Percentiles rank a stretch among this genome's conserved stretches.
Conservation (phyloP, 179 eudicot species). For the Silene coronaria region DNA sequence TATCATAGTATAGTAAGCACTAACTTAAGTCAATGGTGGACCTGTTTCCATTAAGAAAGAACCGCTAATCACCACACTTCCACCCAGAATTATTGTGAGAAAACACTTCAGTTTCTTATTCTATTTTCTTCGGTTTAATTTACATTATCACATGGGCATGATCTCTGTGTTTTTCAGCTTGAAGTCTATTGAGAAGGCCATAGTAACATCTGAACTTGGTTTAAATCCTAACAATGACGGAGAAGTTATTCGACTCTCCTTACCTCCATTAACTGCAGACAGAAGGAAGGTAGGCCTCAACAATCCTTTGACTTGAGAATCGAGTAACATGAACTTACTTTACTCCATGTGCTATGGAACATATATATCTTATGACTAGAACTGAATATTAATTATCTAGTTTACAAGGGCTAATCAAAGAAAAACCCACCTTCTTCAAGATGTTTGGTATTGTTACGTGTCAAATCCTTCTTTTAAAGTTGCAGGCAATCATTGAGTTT, state of each 20-base stretch:
- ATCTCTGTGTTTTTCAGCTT: slow-evolving; percentile 44
- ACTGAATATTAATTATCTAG: background rate
- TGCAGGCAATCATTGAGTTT: too few species aligned
- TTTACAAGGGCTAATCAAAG: background rate
- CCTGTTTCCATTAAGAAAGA: background rate
- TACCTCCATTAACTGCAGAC: slow-evolving; percentile 84
- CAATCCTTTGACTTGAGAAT: slow-evolving; percentile 10
- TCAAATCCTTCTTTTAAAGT: background rate
- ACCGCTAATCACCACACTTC: background rate
- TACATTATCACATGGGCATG: slow-evolving; percentile 13
- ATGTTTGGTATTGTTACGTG: background rate
- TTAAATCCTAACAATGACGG: slow-evolving; percentile 89
- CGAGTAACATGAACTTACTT: background rate
- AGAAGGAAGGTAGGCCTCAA: slow-evolving; percentile 72
- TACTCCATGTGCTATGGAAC: background rate
- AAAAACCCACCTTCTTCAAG: background rate
- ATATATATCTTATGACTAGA: background rate
- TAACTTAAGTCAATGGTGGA: background rate
- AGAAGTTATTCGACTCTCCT: slow-evolving; percentile 72
- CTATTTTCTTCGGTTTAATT: background rate
- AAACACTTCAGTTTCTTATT: background rate
- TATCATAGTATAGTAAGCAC: background rate
- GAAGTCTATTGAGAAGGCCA: slow-evolving; percentile 90
- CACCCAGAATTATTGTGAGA: background rate
- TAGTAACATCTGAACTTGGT: slow-evolving; percentile 73